Base-by-base conservation (phyloP, 495 filamentous ascomycete species). In the Aspergillus bertholletiae region DNA sequence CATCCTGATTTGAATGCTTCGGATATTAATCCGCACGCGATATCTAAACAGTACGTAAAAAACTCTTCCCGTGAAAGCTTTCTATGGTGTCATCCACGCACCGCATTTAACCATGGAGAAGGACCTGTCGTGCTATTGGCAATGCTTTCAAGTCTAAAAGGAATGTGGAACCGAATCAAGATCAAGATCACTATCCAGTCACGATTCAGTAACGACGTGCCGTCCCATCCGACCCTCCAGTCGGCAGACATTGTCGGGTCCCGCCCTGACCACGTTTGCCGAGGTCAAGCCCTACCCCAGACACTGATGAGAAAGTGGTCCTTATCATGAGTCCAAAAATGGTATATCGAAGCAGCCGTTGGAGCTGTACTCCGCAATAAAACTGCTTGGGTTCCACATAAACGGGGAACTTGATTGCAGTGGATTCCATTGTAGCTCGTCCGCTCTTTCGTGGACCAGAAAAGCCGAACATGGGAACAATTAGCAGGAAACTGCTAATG, bases 221-320 rank as follows among this genome's bases (percentile, higher is more conserved):
- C 53, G 53, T 30, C 49, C 20, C 45, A 55, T 41, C 53, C 53
- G 51, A 53, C n/a, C 43, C 21, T 39, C 48, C 49, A 24, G 30
- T 40, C 32, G 17, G 32, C 32, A 47, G 8, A n/a, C 30, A 47
- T 26, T 43, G 26, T 21, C 13, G 18, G 21, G 43, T 13, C 37
- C 15, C 30, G 22, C 34, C 48, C 40, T 32, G 32, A 37, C 20
- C 35, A 15, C 24, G 22, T 24, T 23, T 46, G 27, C 54, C 54
- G 48, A 57, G 48, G 54, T 57, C 53, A 55, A 44, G 35, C 46
- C 18, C 48, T 46, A 8, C 18, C 37, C n/a, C n/a, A n/a, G n/a
- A n/a, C n/a, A n/a, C n/a, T n/a, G n/a, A n/a, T n/a, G n/a, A n/a
- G n/a, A n/a, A n/a, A n/a, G n/a, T n/a, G n/a, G n/a, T n/a, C n/a